Conservation (phyloP, 495 filamentous ascomycete genomes). For the Sporormia fimetaria region DNA sequence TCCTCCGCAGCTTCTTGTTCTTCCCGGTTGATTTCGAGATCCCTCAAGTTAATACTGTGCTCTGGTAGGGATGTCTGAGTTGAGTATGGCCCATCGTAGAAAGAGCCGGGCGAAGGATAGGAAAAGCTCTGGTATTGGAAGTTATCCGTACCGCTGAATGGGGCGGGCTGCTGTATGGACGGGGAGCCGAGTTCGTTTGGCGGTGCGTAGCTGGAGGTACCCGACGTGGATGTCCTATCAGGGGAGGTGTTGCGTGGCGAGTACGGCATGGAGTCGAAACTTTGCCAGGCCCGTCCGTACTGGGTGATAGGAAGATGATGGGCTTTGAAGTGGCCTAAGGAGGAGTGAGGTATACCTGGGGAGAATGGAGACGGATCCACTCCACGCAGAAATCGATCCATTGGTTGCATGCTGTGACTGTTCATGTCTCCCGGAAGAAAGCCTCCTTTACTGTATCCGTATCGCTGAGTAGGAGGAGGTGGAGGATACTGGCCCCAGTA, state of each 20-base stretch:
- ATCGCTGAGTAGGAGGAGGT: not conserved
- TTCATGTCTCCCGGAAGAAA: not conserved
- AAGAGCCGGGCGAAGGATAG: slow-evolving; percentile 6
- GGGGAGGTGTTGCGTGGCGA: slow-evolving; percentile 11
- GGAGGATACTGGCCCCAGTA: not conserved
- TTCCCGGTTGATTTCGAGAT: slow-evolving; percentile 24
- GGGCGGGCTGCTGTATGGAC: not conserved
- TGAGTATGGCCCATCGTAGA: not conserved
- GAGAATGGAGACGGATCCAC: slow-evolving; percentile 11
- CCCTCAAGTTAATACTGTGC: slow-evolving; percentile 16
- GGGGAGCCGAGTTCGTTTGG: slow-evolving; percentile 17
- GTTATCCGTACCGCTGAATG: slow-evolving; percentile 4
- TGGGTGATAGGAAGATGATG: slow-evolving; percentile 4
- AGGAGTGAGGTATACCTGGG: slow-evolving; percentile 4
- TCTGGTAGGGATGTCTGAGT: not conserved
- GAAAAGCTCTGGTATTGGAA: not conserved
- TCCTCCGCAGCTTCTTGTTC: slow-evolving; percentile 17
- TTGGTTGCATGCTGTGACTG: slow-evolving; percentile 9
- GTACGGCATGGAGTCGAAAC: not conserved
- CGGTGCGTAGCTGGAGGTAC: slow-evolving; percentile 10
- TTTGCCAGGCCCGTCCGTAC: slow-evolving; percentile 6
- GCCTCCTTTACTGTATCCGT: not conserved
- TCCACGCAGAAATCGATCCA: slow-evolving; percentile 20
- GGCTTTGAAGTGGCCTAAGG: not conserved
- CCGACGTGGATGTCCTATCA: slow-evolving; percentile 11